Base-by-base conservation (phyloP, 805 yeast species). In the Kazachstania taianensis region DNA sequence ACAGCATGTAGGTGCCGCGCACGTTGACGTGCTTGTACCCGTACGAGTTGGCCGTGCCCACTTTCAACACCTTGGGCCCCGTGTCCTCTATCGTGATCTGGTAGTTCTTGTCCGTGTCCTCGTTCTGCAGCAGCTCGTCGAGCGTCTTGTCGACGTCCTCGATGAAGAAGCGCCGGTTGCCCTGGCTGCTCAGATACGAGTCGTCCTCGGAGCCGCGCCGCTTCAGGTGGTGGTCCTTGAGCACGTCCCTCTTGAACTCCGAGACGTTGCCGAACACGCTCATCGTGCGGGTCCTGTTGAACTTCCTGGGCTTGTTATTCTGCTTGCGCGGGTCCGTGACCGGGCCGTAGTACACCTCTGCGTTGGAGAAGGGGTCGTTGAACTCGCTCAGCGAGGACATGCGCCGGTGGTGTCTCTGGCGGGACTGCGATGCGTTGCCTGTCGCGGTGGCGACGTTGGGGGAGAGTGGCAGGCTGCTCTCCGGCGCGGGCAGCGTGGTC, bases 1-100 rank as follows among this genome's bases (percentile, higher is more conserved):
- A 78, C 33, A 86, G 62, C 87, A 81, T 81, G 52, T 86, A 86
- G 0, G 95, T 86, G 3, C 96, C 96, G 40, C 94, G 64, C 38
- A 86, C 69, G 41, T 78, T 82, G 37, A 72, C 71, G 46, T 73
- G 78, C 26, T 73, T 77, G 61, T 61, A 83, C 1, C 96, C 96
- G 49, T 77, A 74, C 3, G 94, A 84, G 52, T 82, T 81, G 25
- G 78, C 84, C 2, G 96, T 84, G 7, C 92, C 92, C 10, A 83
- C 64, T 46, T 73, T 71, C 40, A 82, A 62, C n/a, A 78, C 84
- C 53, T 82, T 82, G 3, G 94, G 92, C 1, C 94, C 94, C 2
- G 73, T 72, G 51, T 83, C 94, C 48, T 82, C 94, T 33, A 82
- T 76, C 6, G 94, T 82, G 52, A 82, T 86, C 57, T 87, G 96